phyloP scores from a whole-genome alignment of 2,329 filamentous ascomycete species.

The Sporothrix curviconia region DNA sequence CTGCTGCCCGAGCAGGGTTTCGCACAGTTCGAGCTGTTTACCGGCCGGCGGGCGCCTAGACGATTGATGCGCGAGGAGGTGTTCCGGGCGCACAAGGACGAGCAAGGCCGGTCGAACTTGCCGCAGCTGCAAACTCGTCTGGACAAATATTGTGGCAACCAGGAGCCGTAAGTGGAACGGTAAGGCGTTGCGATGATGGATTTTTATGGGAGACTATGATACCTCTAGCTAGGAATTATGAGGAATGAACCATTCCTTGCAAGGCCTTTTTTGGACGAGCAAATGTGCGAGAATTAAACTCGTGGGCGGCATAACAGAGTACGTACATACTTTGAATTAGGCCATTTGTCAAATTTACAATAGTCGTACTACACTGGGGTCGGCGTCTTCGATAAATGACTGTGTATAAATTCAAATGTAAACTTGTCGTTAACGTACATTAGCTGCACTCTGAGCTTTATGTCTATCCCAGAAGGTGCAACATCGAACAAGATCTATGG shows the following conservation, averaged over 20 bases:
- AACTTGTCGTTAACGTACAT: constrained; percentile 1
- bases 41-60: constrained; percentile 62
- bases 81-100: constrained; percentile 36
- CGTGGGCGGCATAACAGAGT: too few relatives aligned
- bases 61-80: constrained; percentile 59
- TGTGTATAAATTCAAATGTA: neutral
- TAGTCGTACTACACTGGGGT: neutral
- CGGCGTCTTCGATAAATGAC: neutral
- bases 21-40: constrained; percentile 71
- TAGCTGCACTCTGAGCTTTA: too few relatives aligned
- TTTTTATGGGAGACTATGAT: neutral
- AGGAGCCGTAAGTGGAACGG: constrained; percentile 29
- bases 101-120: constrained; percentile 20
- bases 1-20: constrained; percentile 68
- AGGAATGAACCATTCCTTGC: too few relatives aligned
- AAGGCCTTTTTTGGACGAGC: too few relatives aligned
- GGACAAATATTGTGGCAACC: constrained; percentile 34
- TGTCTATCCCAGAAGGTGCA: neutral
- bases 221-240: too few relatives aligned
- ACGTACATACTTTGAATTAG: too few relatives aligned
- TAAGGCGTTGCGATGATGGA: neutral
- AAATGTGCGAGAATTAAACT: too few relatives aligned
- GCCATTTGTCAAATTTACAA: neutral
- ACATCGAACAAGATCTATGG: too few relatives aligned
- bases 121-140: constrained; percentile 34